A percentile compares a stretch with the other conserved stretches of the same genome.
Conservation (phyloP, 768 basidiomycete species). For the Rossbeevera mucosa region DNA sequence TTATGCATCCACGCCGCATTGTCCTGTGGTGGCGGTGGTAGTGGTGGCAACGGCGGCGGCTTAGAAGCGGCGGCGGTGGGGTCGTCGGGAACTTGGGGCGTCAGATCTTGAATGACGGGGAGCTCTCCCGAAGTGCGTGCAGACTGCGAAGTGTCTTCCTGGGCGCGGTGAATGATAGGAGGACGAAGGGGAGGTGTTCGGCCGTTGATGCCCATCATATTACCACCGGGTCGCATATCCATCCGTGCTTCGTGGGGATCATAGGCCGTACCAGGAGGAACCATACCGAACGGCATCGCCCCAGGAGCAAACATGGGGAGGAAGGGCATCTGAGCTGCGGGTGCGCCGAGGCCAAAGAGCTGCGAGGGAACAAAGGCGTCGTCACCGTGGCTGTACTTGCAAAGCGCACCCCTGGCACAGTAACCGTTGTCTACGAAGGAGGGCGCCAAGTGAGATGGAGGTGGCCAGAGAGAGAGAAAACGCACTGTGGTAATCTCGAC, state of each 20-base stretch:
- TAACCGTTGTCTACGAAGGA: conserved; percentile 71
- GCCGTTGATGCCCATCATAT: conserved; percentile 26
- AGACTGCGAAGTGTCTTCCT: conserved; percentile 46
- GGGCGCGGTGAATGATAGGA: conserved; percentile 51
- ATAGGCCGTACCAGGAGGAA: conserved; percentile 49
- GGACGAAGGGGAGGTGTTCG: conserved; percentile 45
- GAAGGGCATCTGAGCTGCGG: conserved; percentile 50
- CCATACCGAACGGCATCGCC: conserved; percentile 52
- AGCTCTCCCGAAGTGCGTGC: conserved; percentile 60
- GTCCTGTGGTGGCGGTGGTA: conserved; percentile 16
- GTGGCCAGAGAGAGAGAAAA: too few relatives aligned
- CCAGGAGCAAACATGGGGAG: conserved; percentile 64
- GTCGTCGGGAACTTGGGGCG: conserved; percentile 46
- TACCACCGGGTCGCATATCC: conserved; percentile 65
- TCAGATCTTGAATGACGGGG: conserved; percentile 80
- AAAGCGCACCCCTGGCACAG: conserved; percentile 82
- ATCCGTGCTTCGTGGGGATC: conserved; percentile 77
- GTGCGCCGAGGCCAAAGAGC: conserved; percentile 53
- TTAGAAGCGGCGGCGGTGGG: conserved; percentile 23
- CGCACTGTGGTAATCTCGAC: conserved; percentile 92
- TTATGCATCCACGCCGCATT: conserved; percentile 19
- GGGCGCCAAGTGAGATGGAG: conserved; percentile 11
- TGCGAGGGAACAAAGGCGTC: conserved; percentile 77
- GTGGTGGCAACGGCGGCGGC: conserved; percentile 1
- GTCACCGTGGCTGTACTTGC: conserved; percentile 91